A percentile compares a stretch with the other conserved stretches of the same genome.
phyloP scores from a whole-genome alignment of 257 asterid species.

The Henckelia pumila region DNA sequence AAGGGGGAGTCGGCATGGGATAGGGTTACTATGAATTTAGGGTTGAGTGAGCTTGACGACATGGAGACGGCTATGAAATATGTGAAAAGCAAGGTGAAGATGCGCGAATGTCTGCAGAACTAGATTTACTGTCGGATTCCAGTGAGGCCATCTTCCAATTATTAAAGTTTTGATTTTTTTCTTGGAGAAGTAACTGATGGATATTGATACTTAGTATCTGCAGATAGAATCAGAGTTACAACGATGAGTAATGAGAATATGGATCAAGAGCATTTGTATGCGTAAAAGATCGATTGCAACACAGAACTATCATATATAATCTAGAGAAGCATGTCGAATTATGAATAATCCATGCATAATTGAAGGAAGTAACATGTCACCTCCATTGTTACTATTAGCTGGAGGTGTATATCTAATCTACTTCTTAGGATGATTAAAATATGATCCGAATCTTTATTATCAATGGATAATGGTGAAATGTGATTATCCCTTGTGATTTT shows the following conservation, averaged over 20 bases:
- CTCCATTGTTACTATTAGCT: neutral
- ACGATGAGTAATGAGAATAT: too few relatives aligned
- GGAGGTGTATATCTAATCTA: too few relatives aligned
- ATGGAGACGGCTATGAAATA: conserved; percentile 18
- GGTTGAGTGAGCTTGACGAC: conserved; percentile 25
- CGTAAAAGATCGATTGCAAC: too few relatives aligned
- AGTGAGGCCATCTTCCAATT: too few relatives aligned
- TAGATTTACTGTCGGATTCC: neutral
- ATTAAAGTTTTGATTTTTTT: neutral
- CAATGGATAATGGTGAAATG: neutral
- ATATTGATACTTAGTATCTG: too few relatives aligned
- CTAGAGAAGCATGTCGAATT: neutral
- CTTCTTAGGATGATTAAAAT: neutral
- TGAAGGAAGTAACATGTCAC: neutral
- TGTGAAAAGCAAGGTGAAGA: conserved; percentile 25
- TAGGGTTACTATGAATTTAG: conserved; percentile 9
- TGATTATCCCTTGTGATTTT: neutral
- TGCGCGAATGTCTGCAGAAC: conserved; percentile 7
- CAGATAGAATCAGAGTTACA: too few relatives aligned
- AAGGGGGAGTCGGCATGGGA: conserved; percentile 4
- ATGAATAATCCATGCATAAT: neutral
- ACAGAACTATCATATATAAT: too few relatives aligned
- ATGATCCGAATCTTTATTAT: neutral
- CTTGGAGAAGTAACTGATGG: neutral
- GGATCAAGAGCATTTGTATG: neutral